phyloP scores from a whole-genome alignment of 2,329 filamentous ascomycete genomes.

The Fusarium piperis region DNA sequence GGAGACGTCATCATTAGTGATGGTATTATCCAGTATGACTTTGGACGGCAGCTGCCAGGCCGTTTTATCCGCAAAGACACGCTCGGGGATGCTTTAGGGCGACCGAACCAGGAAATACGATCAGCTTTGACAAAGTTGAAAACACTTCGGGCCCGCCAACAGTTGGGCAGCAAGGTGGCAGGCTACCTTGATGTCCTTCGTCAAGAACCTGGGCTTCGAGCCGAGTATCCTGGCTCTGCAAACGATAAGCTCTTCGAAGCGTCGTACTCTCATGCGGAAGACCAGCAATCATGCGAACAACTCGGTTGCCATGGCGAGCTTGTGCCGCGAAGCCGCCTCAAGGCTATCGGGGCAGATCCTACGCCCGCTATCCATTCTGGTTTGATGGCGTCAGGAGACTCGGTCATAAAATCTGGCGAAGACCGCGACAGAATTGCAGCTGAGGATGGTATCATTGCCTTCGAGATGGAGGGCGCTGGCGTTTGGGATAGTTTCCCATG shows the following conservation, averaged over 20 bases:
- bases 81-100: constrained; percentile 26
- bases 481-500: constrained; percentile 46
- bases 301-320: background rate
- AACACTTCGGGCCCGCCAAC: constrained; percentile 5
- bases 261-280: background rate
- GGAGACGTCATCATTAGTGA: constrained; percentile 44
- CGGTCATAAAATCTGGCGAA: constrained; percentile 49
- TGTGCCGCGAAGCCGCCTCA: background rate
- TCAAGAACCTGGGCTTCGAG: background rate
- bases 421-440: constrained; percentile 48
- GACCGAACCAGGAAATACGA: constrained; percentile 35
- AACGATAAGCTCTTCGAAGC: background rate
- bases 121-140: constrained; percentile 36
- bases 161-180: background rate
- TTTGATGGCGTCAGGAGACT: constrained; percentile 49
- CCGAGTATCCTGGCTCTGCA: background rate
- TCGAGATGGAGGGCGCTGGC: constrained; percentile 50
- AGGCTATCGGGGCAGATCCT: background rate
- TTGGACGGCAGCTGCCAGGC: constrained; percentile 37
- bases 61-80: constrained; percentile 37
- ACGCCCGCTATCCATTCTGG: constrained; percentile 42
- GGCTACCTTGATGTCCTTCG: background rate
- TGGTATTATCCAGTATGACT: constrained; percentile 44
- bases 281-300: background rate
- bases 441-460: constrained; percentile 39